Percentiles rank a stretch among this genome's conserved stretches.
Evolutionary conservation across 169 alveolate species (phyloP).

Genomic region (Plasmodium blacklocki): DNA sequence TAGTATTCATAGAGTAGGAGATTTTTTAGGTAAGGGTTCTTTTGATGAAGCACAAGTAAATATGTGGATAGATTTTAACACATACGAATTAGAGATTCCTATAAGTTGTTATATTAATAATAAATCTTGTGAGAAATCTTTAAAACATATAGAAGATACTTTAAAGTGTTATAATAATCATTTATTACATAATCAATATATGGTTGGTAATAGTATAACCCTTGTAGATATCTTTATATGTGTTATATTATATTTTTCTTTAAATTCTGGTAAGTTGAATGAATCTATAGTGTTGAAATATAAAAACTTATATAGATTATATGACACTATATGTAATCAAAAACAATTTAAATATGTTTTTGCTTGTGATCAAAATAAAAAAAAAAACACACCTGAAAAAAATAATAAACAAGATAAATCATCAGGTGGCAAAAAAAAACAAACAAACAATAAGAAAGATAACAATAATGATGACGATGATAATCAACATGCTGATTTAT

Average conservation of each 20-base stretch:
- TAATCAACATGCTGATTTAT: slow-evolving; percentile 13
- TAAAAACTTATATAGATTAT: slow-evolving; percentile 42
- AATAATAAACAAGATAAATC: slow-evolving; percentile 63
- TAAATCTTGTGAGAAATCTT: slow-evolving; percentile 60
- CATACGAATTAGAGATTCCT: slow-evolving; percentile 79
- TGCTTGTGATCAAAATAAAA: slow-evolving; percentile 55
- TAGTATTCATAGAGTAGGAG: slow-evolving; percentile 35
- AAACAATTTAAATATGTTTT: slow-evolving; percentile 75
- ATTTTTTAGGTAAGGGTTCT: slow-evolving; percentile 41
- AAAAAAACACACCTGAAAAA: slow-evolving; percentile 69
- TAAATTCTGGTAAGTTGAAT: slow-evolving; percentile 78
- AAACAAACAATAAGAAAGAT: slow-evolving; percentile 51
- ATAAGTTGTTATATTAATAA: slow-evolving; percentile 76
- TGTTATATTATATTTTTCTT: slow-evolving; percentile 83
- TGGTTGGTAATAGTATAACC: slow-evolving; percentile 92
- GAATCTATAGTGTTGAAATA: slow-evolving; percentile 59
- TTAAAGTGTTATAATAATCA: slow-evolving; percentile 79
- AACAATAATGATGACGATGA: slow-evolving; percentile 5
- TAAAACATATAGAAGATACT: slow-evolving; percentile 81
- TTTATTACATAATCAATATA: slow-evolving; percentile 82
- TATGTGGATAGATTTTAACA: slow-evolving; percentile 84
- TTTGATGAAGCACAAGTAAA: slow-evolving; percentile 76
- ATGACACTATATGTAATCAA: slow-evolving; percentile 68
- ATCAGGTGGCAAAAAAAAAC: slow-evolving; percentile 75
- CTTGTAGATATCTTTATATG: slow-evolving; percentile 93